Evolutionary conservation across 768 basidiomycete genomes (phyloP), one percentile per base, ranked within the genome.

Genomic region (Mrakia hoshinonis): DNA sequence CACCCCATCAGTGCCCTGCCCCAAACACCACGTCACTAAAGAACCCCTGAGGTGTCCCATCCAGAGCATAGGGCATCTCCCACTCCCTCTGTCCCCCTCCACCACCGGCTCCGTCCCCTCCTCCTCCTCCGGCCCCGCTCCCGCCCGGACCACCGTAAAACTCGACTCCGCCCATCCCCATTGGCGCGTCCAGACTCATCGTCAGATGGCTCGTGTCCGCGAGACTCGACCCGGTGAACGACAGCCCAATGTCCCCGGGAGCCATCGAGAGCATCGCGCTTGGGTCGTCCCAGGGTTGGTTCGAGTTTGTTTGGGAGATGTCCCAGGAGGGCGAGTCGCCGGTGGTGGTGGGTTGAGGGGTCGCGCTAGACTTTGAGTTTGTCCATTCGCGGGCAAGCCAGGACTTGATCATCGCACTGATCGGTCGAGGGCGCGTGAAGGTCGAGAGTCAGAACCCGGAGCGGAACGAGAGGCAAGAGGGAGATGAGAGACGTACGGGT

Each of bases 321-420:
- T 5, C 1, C 9, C 29, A 61, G 18, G 36, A 29, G 22, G 2
- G 58, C 31, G 58, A 4, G 34, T 24, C 15, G 46, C 29, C 5
- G 36, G 55, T 5, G 20, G 67, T 3, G 24, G 18, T 4, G 29
- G 43, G 22, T 4, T 13, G 46, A 22, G 22, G 6, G n/a, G 0
- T 20, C 26, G 22, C 1, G 47, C 7, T 69, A 22, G 31, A 34
- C 24, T 34, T 55, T 5, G 48, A 36, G 38, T 24, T 60, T 60
- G 31, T 67, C 65, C 71, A 72, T 47, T 72, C 66, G 2, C 55
- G 36, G 11, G 46, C 48, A n/a, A 68, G n/a, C 71, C 71, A 67
- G n/a, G 47, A 15, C 31, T 62, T 60, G 22, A 72, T 36, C 55
- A 72, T 51, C 10, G 71, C 49, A 0, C 71, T 72, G 29, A n/a